Percentiles rank a stretch among this genome's conserved stretches.
These are phyloP conservation scores for Barnettozyma siamensis DNA, from an alignment of 805 yeast species.

Conservation along the genomic window DNA sequence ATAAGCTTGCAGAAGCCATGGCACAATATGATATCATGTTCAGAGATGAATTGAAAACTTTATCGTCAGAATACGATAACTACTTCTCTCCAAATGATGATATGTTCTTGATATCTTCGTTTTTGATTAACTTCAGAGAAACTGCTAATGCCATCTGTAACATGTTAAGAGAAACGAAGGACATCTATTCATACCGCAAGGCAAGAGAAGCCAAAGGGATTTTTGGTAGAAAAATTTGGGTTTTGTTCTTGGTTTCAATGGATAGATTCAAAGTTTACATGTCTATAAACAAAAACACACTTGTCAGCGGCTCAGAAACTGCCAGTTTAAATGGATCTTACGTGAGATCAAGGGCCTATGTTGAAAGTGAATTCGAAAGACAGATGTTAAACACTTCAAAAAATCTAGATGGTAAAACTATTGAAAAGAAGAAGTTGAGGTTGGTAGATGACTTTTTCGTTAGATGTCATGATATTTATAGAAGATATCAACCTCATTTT, in stretches of 20 bases:
- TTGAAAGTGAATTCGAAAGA: background rate
- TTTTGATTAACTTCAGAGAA: constrained; percentile 42
- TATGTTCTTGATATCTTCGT: constrained; percentile 43
- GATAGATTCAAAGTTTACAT: constrained; percentile 34
- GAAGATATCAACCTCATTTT: constrained; percentile 29
- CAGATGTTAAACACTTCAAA: background rate
- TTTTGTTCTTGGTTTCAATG: constrained; percentile 32
- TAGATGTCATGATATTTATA: constrained; percentile 6
- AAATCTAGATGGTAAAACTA: constrained; percentile 1
- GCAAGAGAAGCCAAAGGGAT: constrained; percentile 30
- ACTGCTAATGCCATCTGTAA: constrained; percentile 28
- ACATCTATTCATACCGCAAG: constrained; percentile 27
- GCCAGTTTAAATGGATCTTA: constrained; percentile 30
- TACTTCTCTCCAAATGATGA: constrained; percentile 42
- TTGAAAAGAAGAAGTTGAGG: background rate
- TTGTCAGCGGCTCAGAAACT: constrained; percentile 27
- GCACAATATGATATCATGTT: constrained; percentile 30
- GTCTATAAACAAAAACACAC: constrained; percentile 18
- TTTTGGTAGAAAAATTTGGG: constrained; percentile 38
- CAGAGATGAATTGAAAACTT: constrained; percentile 28
- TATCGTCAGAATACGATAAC: constrained; percentile 24
- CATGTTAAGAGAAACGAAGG: constrained; percentile 28
- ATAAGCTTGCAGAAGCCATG: constrained; percentile 27
- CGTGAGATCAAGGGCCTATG: background rate
- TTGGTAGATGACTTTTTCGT: background rate